Evolutionary conservation across 106 monocot genomes (phyloP).

Genomic region (Dioscorea alata): DNA sequence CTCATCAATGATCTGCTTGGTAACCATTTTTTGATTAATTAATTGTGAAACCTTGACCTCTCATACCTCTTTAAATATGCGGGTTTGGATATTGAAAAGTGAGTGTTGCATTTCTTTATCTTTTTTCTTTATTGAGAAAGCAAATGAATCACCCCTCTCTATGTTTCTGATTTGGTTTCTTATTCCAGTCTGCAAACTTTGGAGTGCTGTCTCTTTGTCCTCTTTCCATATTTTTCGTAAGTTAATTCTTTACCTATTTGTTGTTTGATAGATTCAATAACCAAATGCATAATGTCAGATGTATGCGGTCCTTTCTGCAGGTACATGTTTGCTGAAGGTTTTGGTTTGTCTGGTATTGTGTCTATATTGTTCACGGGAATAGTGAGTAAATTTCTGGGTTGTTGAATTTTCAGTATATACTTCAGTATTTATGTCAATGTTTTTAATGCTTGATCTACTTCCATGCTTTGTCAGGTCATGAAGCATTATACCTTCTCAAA

Average conservation of each 20-base stretch:
- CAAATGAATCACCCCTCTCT: neutral
- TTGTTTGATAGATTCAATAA: constrained; percentile 12
- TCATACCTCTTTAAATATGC: constrained; percentile 97
- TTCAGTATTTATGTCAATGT: too few species aligned
- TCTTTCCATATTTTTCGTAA: constrained; percentile 99
- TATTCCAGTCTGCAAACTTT: constrained; percentile 78
- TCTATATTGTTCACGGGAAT: constrained; percentile 98
- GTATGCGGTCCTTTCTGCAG: constrained; percentile 23
- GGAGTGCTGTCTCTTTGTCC: constrained; percentile 97
- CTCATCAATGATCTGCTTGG: too few species aligned
- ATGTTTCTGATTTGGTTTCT: neutral
- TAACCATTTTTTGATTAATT: too few species aligned
- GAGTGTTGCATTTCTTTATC: constrained; percentile 26
- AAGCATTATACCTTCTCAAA: constrained; percentile 94
- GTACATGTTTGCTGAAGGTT: constrained; percentile 96
- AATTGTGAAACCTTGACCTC: constrained; percentile 64
- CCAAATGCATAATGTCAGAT: neutral
- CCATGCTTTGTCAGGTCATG: constrained; percentile 59
- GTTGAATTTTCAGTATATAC: too few species aligned
- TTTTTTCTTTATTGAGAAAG: neutral
- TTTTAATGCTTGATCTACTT: neutral
- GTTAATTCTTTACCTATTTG: constrained; percentile 12
- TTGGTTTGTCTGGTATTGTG: constrained; percentile 94
- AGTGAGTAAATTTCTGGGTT: constrained; percentile 43
- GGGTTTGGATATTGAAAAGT: constrained; percentile 89